These are phyloP conservation scores for Tylopilus sp. DNA, from an alignment of 768 basidiomycete genomes.

Conservation along the genomic window DNA sequence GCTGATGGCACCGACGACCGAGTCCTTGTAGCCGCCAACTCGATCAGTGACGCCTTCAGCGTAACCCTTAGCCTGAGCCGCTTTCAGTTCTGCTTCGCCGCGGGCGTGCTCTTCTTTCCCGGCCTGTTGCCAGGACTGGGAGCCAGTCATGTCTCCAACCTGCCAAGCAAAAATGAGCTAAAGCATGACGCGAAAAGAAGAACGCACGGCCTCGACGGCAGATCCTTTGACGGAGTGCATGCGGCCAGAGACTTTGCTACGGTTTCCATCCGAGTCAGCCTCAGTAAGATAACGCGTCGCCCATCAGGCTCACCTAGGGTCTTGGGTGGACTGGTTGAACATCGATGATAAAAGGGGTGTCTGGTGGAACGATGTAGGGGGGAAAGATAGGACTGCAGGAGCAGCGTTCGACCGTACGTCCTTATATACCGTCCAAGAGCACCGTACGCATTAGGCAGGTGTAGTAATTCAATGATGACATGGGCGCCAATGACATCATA, in stretches of 20 bases:
- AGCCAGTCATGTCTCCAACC: constrained; percentile 44
- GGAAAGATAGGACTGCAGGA: constrained; percentile 5
- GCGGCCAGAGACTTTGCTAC: constrained; percentile 35
- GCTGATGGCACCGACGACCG: constrained; percentile 51
- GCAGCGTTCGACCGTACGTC: background rate
- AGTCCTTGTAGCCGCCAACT: constrained; percentile 48
- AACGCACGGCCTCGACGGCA: constrained; percentile 31
- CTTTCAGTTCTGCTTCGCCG: constrained; percentile 46
- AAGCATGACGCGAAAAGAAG: background rate
- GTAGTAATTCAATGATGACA: constrained; percentile 22
- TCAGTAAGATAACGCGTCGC: too few relatives aligned
- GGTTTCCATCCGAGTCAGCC: background rate
- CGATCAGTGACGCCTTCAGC: constrained; percentile 46
- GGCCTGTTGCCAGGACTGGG: constrained; percentile 38
- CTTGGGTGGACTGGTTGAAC: constrained; percentile 18
- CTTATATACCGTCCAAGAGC: constrained; percentile 26
- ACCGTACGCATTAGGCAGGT: constrained; percentile 29
- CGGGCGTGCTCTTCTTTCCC: constrained; percentile 49
- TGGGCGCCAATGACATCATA: constrained; percentile 29
- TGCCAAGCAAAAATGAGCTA: constrained; percentile 3
- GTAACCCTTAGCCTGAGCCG: constrained; percentile 49
- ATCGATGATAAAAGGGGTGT: background rate
- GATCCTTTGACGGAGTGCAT: constrained; percentile 39
- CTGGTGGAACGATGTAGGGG: background rate
- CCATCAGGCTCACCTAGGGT: constrained; percentile 24